These are phyloP conservation scores for Ilyonectria destructans DNA, from an alignment of 2,329 filamentous ascomycete genomes.

Conservation along the genomic window DNA sequence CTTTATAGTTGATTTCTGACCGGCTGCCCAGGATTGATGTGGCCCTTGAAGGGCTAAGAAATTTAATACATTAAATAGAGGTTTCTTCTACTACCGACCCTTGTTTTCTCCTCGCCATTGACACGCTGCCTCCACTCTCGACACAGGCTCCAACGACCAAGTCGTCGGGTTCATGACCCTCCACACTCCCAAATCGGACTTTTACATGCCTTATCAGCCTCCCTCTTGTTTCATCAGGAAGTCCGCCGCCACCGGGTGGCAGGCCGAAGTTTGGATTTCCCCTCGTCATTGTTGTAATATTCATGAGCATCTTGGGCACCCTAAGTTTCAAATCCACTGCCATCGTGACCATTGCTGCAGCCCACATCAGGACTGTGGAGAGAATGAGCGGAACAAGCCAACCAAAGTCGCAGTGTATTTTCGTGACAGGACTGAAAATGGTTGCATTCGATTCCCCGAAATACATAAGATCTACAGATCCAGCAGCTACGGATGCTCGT, in stretches of 20 bases:
- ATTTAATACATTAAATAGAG: not conserved
- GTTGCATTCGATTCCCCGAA: constrained; percentile 10
- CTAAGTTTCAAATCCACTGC: constrained; percentile 21
- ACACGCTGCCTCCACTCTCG: constrained; percentile 14
- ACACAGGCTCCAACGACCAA: constrained; percentile 6
- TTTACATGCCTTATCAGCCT: constrained; percentile 4
- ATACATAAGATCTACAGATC: not conserved
- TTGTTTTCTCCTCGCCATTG: not conserved
- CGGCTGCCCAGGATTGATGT: not conserved
- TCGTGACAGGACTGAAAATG: not conserved
- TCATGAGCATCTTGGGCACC: constrained; percentile 28
- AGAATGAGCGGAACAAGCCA: constrained; percentile 22
- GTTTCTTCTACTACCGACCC: not conserved
- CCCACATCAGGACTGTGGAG: constrained; percentile 9
- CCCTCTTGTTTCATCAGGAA: constrained; percentile 13
- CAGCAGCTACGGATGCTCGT: not conserved
- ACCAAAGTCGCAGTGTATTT: constrained; percentile 8
- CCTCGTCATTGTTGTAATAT: constrained; percentile 24
- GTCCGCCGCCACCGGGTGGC: constrained; percentile 4
- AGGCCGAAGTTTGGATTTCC: constrained; percentile 15
- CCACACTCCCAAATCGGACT: constrained; percentile 8
- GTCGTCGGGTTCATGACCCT: not conserved
- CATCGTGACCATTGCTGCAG: constrained; percentile 20
- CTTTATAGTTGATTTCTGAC: too few relatives aligned
- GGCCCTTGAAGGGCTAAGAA: not conserved